Percentiles rank a stretch among this genome's conserved stretches.
Evolutionary conservation across 2,329 filamentous ascomycete genomes (phyloP).

Genomic region (Cladobotryum mycophilum): DNA sequence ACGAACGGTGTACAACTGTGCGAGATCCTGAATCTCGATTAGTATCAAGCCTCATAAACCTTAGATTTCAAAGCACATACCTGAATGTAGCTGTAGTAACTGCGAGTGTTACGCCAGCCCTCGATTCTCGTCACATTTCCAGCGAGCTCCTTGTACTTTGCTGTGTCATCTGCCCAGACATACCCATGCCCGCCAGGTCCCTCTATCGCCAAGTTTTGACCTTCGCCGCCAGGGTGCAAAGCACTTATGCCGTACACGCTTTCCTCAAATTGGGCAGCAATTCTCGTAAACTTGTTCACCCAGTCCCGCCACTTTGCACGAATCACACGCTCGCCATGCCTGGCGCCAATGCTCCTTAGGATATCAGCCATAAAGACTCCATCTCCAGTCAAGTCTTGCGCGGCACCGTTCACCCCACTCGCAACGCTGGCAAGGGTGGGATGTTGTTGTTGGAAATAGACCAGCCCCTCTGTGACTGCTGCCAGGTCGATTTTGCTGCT

Average conservation of each 20-base stretch:
- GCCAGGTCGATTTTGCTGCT: slow-evolving; percentile 80
- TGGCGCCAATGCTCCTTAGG: slow-evolving; percentile 71
- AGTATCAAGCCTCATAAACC: not conserved
- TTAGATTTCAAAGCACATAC: slow-evolving; percentile 35
- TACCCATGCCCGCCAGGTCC: slow-evolving; percentile 79
- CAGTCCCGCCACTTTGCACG: slow-evolving; percentile 90
- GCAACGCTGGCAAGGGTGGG: slow-evolving; percentile 47
- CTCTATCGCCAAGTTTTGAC: slow-evolving; percentile 52
- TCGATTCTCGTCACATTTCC: slow-evolving; percentile 91
- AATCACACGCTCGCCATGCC: slow-evolving; percentile 85
- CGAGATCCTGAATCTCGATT: slow-evolving; percentile 50
- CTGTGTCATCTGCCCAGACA: slow-evolving; percentile 81
- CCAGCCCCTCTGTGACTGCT: slow-evolving; percentile 72
- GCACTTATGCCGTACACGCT: slow-evolving; percentile 89
- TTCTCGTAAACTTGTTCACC: slow-evolving; percentile 87
- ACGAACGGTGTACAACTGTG: slow-evolving; percentile 55
- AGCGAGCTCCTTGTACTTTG: slow-evolving; percentile 78
- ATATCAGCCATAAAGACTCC: slow-evolving; percentile 84
- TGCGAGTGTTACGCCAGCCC: slow-evolving; percentile 91
- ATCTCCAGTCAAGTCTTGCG: slow-evolving; percentile 74
- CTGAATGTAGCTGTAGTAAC: slow-evolving; percentile 93
- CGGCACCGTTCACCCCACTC: slow-evolving; percentile 34
- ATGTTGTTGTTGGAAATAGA: slow-evolving; percentile 82
- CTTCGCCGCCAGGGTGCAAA: slow-evolving; percentile 75
- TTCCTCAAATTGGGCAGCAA: slow-evolving; percentile 92